A percentile compares a stretch with the other conserved stretches of the same genome.
These are phyloP conservation scores for Penicillium hordei DNA, from an alignment of 2,329 filamentous ascomycete species.

Conservation along the genomic window DNA sequence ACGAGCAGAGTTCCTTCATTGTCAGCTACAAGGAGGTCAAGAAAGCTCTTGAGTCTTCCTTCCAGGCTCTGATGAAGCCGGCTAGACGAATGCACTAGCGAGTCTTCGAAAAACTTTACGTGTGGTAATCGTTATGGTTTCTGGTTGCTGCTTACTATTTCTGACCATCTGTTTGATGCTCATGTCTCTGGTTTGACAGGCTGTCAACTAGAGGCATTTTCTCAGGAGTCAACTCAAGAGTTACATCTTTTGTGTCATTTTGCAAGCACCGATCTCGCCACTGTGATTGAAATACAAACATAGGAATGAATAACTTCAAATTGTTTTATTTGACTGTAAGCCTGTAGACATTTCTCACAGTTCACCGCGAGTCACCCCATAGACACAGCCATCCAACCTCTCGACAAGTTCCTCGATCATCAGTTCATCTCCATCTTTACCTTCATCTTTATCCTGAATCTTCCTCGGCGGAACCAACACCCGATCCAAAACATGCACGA, in stretches of 20 bases:
- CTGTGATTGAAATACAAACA: slow-evolving; percentile 22
- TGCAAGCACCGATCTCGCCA: slow-evolving; percentile 8
- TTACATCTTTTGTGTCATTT: slow-evolving; percentile 1
- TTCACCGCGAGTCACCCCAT: slow-evolving; percentile 4
- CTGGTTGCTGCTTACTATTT: background rate
- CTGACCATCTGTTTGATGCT: background rate
- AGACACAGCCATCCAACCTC: slow-evolving; percentile 18
- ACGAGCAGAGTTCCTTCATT: slow-evolving; percentile 85
- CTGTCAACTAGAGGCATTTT: background rate
- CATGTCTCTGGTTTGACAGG: background rate
- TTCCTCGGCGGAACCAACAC: slow-evolving; percentile 75
- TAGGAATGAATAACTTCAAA: slow-evolving; percentile 25
- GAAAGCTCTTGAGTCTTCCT: slow-evolving; percentile 60
- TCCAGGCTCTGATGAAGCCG: slow-evolving; percentile 56
- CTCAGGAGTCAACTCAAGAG: background rate
- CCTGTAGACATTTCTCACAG: slow-evolving; percentile 5
- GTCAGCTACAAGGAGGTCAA: slow-evolving; percentile 89
- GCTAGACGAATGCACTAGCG: slow-evolving; percentile 37
- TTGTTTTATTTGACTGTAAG: slow-evolving; percentile 4
- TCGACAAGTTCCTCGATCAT: slow-evolving; percentile 24
- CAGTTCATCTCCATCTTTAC: slow-evolving; percentile 8
- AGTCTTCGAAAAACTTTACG: slow-evolving; percentile 13
- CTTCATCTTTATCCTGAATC: slow-evolving; percentile 8
- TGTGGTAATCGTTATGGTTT: slow-evolving; percentile 4
- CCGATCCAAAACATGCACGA: slow-evolving; percentile 72